Evolutionary conservation across 371 early-diverging fungal species (phyloP).

Genomic region (Mucor mucedo): DNA sequence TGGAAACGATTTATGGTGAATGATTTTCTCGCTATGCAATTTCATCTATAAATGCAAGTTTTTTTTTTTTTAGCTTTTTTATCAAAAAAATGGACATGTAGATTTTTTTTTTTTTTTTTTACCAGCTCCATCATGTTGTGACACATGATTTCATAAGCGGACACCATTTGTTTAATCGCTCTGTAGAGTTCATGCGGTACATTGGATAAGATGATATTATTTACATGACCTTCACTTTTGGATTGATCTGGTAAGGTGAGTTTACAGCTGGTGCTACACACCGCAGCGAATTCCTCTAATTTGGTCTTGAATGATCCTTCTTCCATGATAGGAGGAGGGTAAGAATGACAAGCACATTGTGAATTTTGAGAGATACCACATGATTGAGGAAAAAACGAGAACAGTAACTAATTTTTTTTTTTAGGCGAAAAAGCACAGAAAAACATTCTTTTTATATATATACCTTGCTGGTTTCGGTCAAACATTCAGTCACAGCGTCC

Average conservation of each 20-base stretch:
- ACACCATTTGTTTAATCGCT: constrained; percentile 43
- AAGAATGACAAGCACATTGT: constrained; percentile 8
- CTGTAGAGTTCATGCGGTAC: constrained; percentile 37
- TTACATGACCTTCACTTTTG: constrained; percentile 10
- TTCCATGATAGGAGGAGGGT: constrained; percentile 1
- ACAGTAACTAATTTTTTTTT: constrained; percentile 34
- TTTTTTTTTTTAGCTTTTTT: background rate
- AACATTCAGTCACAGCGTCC: constrained; percentile 52
- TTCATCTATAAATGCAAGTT: constrained; percentile 32
- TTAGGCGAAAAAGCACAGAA: too few relatives aligned
- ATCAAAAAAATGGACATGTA: background rate
- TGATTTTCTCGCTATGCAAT: constrained; percentile 32
- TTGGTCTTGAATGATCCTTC: constrained; percentile 23
- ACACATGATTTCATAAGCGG: constrained; percentile 40
- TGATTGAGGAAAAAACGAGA: constrained; percentile 37
- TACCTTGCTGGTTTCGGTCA: constrained; percentile 44
- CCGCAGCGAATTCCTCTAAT: constrained; percentile 44
- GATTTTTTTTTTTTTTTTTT: constrained; percentile 8
- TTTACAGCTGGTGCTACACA: constrained; percentile 31
- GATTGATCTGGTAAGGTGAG: constrained; percentile 16
- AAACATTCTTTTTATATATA: background rate
- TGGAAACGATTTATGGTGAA: constrained; percentile 21
- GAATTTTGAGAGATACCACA: background rate
- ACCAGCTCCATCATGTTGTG: constrained; percentile 48
- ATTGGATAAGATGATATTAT: constrained; percentile 39